These are phyloP conservation scores for Yamadazyma diddensiae DNA, from an alignment of 1,139 yeast species.

Conservation along the genomic window DNA sequence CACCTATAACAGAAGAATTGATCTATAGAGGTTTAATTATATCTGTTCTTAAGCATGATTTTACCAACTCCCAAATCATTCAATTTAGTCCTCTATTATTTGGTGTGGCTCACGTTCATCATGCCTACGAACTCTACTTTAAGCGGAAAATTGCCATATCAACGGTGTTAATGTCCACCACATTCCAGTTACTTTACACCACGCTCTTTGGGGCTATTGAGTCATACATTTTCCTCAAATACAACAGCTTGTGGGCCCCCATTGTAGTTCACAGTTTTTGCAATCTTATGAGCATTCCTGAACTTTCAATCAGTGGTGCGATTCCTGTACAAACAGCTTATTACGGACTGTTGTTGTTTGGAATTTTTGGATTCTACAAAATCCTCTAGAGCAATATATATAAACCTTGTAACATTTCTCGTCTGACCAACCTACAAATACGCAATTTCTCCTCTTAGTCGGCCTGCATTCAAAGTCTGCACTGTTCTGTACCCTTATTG, in stretches of 20 bases:
- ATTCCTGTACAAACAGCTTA: conserved; percentile 4
- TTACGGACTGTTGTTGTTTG: conserved; percentile 45
- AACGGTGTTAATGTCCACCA: conserved; percentile 7
- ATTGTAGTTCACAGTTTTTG: conserved; percentile 69
- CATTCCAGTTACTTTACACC: conserved; percentile 70
- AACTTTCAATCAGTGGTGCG: conserved; percentile 10
- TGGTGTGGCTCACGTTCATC: conserved; percentile 92
- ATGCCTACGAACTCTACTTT: conserved; percentile 53
- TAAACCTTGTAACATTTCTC: no score
- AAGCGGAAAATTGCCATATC: conserved; percentile 3
- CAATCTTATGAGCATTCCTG: conserved; percentile 81
- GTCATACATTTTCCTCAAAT: conserved; percentile 54
- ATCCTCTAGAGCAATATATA: no score
- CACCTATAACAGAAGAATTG: conserved; percentile 87
- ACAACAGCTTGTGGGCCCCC: conserved; percentile 58
- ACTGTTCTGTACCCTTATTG: no score
- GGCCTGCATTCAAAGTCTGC: no score
- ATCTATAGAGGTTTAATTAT: conserved; percentile 68
- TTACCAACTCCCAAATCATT: conserved; percentile 24
- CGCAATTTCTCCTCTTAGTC: no score
- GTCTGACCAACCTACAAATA: no score
- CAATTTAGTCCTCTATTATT: conserved; percentile 65
- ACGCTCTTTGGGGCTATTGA: conserved; percentile 78
- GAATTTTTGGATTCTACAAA: conserved; percentile 18
- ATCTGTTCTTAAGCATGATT: conserved; percentile 28